Conservation (phyloP, 2,329 filamentous ascomycete species). For the Hypoxylon sp. region DNA sequence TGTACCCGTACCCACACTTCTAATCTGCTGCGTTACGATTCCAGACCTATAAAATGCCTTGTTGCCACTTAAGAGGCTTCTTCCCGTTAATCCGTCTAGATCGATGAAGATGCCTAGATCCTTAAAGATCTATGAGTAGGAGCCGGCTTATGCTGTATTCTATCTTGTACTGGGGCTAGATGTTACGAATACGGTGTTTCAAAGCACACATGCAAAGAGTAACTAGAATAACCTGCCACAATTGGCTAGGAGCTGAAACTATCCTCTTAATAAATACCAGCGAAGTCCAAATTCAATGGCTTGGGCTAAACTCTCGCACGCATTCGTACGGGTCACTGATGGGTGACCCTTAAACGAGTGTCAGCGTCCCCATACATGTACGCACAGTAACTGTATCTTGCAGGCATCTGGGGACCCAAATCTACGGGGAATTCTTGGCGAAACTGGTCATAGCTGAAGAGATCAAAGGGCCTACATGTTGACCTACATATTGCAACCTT, state of each 20-base stretch:
- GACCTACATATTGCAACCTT: constrained; percentile 27
- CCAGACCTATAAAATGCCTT: constrained; percentile 7
- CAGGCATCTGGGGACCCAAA: constrained; percentile 27
- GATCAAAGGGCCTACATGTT: constrained; percentile 11
- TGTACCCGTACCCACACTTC: constrained; percentile 6
- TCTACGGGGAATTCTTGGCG: constrained; percentile 30
- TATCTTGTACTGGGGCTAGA: background rate
- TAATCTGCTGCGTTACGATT: background rate
- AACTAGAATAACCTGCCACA: background rate
- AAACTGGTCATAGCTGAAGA: constrained; percentile 28
- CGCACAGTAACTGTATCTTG: constrained; percentile 39
- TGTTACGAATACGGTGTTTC: background rate
- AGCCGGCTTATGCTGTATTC: background rate
- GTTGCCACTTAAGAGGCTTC: constrained; percentile 8
- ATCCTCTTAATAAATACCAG: background rate
- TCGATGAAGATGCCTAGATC: background rate
- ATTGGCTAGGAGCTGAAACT: background rate
- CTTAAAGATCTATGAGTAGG: background rate
- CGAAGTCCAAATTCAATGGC: background rate
- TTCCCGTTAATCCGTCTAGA: background rate
- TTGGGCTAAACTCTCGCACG: background rate
- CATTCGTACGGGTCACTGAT: background rate
- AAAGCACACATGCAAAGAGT: background rate
- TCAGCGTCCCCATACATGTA: constrained; percentile 15
- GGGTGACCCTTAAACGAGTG: constrained; percentile 4